phyloP scores from a whole-genome alignment of 2,329 filamentous ascomycete genomes.

The Neophaeococcomyces aloes region DNA sequence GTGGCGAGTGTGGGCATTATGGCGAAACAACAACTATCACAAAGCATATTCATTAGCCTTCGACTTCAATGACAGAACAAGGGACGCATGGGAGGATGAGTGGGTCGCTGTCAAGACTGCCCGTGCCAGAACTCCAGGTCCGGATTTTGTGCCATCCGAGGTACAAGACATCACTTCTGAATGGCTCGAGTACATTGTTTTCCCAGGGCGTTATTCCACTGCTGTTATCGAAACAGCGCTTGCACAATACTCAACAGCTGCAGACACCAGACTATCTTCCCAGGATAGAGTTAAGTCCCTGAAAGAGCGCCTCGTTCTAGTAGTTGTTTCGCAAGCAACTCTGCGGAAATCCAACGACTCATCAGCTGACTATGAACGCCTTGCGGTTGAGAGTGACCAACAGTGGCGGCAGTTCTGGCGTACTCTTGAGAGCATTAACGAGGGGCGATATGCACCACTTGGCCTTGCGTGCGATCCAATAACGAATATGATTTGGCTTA shows the following conservation, averaged over 20 bases:
- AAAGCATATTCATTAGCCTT: slow-evolving; percentile 65
- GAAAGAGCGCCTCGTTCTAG: slow-evolving; percentile 25
- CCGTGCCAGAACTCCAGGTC: slow-evolving; percentile 37
- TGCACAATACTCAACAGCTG: slow-evolving; percentile 63
- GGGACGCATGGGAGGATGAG: slow-evolving; percentile 47
- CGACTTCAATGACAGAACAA: slow-evolving; percentile 51
- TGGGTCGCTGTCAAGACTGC: slow-evolving; percentile 61
- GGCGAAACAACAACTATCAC: slow-evolving; percentile 76
- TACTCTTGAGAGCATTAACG: slow-evolving; percentile 74
- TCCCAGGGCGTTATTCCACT: slow-evolving; percentile 69
- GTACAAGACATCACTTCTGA: slow-evolving; percentile 64
- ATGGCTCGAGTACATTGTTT: slow-evolving; percentile 76
- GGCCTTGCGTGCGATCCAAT: slow-evolving; percentile 63
- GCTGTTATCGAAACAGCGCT: slow-evolving; percentile 76
- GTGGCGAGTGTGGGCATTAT: slow-evolving; percentile 62
- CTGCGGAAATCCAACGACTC: slow-evolving; percentile 66
- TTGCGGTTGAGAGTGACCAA: slow-evolving; percentile 60
- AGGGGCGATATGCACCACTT: slow-evolving; percentile 70
- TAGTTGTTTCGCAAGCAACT: slow-evolving; percentile 32
- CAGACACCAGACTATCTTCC: slow-evolving; percentile 22
- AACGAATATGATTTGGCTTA: slow-evolving; percentile 66
- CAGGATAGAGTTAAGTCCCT: slow-evolving; percentile 31
- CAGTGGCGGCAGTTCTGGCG: slow-evolving; percentile 90
- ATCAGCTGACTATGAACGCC: slow-evolving; percentile 65
- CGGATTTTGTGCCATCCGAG: slow-evolving; percentile 52